phyloP scores from a whole-genome alignment of 108 stramenopile genomes.

The Chaetoceros tenuissimus region DNA sequence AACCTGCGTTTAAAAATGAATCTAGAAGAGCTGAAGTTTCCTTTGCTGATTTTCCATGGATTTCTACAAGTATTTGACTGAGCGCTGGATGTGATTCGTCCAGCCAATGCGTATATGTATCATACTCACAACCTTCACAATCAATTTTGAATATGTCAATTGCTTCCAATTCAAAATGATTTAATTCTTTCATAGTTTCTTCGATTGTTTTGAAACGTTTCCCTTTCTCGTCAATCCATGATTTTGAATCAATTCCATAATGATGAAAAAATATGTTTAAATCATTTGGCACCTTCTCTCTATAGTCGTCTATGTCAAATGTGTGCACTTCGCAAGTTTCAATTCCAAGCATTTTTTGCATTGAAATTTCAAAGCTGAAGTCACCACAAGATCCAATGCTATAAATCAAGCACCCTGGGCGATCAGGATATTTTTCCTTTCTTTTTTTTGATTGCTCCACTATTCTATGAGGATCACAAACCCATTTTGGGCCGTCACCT shows the following conservation, averaged over 20 bases:
- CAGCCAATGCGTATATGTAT: slow-evolving; percentile 29
- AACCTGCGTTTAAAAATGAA: slow-evolving; percentile 24
- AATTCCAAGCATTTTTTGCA: slow-evolving; percentile 23
- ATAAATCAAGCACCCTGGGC: slow-evolving; percentile 38
- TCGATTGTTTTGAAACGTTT: slow-evolving; percentile 8
- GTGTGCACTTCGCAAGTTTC: slow-evolving; percentile 48
- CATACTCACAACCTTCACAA: slow-evolving; percentile 59
- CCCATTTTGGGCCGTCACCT: slow-evolving; percentile 61
- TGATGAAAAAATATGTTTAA: slow-evolving; percentile 39
- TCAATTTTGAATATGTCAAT: too few relatives aligned
- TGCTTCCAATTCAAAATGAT: slow-evolving; percentile 28
- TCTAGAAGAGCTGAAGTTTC: slow-evolving; percentile 27
- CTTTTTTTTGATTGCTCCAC: slow-evolving; percentile 1
- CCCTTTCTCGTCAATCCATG: slow-evolving; percentile 3
- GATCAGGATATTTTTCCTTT: not conserved
- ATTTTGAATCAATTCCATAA: slow-evolving; percentile 27
- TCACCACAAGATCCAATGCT: slow-evolving; percentile 43
- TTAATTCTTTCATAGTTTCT: slow-evolving; percentile 34
- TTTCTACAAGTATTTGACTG: slow-evolving; percentile 46
- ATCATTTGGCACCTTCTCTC: slow-evolving; percentile 13
- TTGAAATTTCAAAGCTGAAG: slow-evolving; percentile 22
- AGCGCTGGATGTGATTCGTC: slow-evolving; percentile 1
- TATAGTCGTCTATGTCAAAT: slow-evolving; percentile 35
- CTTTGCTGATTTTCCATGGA: slow-evolving; percentile 14
- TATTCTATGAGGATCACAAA: slow-evolving; percentile 49